phyloP scores from a whole-genome alignment of 2,329 filamentous ascomycete genomes.

The Trichoderma semiorbis region DNA sequence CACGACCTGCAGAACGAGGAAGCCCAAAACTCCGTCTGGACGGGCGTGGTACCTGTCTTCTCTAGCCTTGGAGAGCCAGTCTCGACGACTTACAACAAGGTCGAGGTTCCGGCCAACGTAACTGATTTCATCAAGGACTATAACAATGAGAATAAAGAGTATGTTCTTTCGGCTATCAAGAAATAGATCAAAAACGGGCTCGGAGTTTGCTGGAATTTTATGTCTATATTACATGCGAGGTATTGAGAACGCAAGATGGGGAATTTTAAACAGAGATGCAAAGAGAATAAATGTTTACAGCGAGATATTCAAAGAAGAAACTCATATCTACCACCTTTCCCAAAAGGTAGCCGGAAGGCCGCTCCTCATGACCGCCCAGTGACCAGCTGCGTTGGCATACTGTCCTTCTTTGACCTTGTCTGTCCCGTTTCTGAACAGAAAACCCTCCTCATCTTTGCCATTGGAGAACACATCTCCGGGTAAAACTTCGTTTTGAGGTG shows the following conservation, averaged over 20 bases:
- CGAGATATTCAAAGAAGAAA: background rate
- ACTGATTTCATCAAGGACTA: conserved; percentile 37
- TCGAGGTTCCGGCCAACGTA: conserved; percentile 62
- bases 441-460: conserved; percentile 42
- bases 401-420: conserved; percentile 68
- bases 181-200: background rate
- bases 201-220: background rate
- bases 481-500: conserved; percentile 69
- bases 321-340: conserved; percentile 68
- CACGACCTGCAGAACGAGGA: conserved; percentile 45
- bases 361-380: conserved; percentile 88
- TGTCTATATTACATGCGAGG: background rate
- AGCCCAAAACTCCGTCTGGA: conserved; percentile 47
- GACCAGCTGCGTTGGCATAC: conserved; percentile 70
- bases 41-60: conserved; percentile 60
- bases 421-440: conserved; percentile 63
- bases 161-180: conserved; percentile 27
- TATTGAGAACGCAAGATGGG: background rate
- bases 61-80: conserved; percentile 62
- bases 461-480: conserved; percentile 40
- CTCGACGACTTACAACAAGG: conserved; percentile 55
- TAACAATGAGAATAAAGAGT: conserved; percentile 35
- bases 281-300: background rate
- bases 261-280: background rate
- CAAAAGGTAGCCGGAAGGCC: conserved; percentile 77